Evolutionary conservation across 768 basidiomycete species (phyloP), one percentile per base, ranked within the genome.

Genomic region (Hericium alpestre): DNA sequence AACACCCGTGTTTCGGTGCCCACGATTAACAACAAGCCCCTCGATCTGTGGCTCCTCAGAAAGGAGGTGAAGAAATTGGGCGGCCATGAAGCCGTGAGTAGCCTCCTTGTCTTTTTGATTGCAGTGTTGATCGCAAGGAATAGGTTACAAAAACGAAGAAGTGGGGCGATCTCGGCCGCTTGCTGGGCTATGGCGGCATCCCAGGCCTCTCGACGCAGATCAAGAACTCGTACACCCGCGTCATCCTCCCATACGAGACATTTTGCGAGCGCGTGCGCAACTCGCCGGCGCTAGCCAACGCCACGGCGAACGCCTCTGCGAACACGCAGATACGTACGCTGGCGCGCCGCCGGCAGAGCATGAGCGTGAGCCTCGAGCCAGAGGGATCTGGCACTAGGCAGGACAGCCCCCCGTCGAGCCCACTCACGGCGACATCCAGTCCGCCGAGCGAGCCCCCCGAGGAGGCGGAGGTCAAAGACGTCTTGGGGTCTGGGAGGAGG

Each of bases 201-300:
- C 86, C 85, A 38, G 88, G 89, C 52, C 79, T 94, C 58, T 88
- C 87, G 15, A 85, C 87, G 1, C 88, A 93, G 66, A 82, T 98
- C 69, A 91, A 90, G 74, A 85, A 82, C 64, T 90, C 93, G 4
- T 99, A 95, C 70, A 79, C 79, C 57, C 83, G 87, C 55, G 90
- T 99, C 66, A 90, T 99, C 63, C 79, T 93, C 47, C 96, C 96
- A n/a, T 99, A 92, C 65, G 95, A 98, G 65, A 82, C 90, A 65
- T 97, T 92, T 69, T 86, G 83, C 57, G 81, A 86, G 51, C 80
- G 84, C 51, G 88, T 84, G 48, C 80, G 82, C 58, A 84, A 81
- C 64, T 84, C 83, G 32, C 81, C 86, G 20, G 66, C 69, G 12
- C 61, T 77, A 54, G 75, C 77, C 15, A 68, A 51, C 51, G 55